Percentiles rank a stretch among this genome's conserved stretches.
These are phyloP conservation scores for Gryganskiella cystojenkinii DNA, from an alignment of 192 early-diverging fungal species.

Conservation along the genomic window DNA sequence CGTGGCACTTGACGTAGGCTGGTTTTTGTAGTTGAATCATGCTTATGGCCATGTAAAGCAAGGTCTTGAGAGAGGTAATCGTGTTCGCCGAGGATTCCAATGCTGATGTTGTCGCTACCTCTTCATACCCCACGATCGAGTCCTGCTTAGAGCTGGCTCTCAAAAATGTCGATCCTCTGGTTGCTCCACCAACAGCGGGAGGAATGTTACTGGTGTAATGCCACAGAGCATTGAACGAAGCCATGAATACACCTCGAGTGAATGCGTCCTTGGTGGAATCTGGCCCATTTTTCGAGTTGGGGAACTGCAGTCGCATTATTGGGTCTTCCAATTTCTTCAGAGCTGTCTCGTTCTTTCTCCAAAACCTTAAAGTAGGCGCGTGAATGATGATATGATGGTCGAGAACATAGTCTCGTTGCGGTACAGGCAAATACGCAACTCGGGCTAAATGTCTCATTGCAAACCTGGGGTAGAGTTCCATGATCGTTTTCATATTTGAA, in stretches of 20 bases:
- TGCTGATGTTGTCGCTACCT: neutral
- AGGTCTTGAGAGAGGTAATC: neutral
- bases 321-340: conserved; percentile 12
- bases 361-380: conserved; percentile 1
- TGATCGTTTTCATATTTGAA: neutral
- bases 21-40: neutral
- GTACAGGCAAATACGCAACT: conserved; percentile 3
- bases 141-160: too few species aligned
- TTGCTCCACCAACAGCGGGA: too few species aligned
- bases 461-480: neutral
- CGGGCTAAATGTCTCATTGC: neutral
- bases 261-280: conserved; percentile 18
- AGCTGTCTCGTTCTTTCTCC: neutral
- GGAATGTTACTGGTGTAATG: conserved; percentile 5
- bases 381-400: neutral
- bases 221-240: conserved; percentile 29
- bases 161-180: neutral
- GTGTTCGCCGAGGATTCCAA: neutral
- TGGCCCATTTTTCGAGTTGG: neutral
- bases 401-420: neutral
- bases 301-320: conserved; percentile 19
- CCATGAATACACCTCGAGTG: conserved; percentile 19
- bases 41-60: neutral
- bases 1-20: conserved; percentile 4
- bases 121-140: too few species aligned